phyloP scores from a whole-genome alignment of 164 flowering plant species.

The Vitis labrusca region DNA sequence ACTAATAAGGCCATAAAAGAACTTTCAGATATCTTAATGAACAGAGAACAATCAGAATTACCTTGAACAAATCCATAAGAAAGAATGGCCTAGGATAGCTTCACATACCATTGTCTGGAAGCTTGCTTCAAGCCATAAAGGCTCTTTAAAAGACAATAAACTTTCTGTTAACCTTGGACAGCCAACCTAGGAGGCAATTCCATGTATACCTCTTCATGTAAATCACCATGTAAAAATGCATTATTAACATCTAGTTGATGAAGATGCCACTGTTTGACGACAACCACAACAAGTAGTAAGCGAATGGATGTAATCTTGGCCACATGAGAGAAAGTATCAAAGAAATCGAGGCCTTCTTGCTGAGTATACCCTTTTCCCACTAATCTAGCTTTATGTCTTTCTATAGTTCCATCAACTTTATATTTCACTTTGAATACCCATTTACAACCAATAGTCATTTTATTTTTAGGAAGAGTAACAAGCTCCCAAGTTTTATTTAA shows the following conservation, averaged over 20 bases:
- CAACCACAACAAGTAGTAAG: neutral
- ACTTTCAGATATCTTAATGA: neutral
- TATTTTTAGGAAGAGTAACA: neutral
- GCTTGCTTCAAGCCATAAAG: constrained; percentile 8
- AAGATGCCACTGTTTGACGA: neutral
- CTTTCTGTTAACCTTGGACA: neutral
- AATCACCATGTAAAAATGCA: constrained; percentile 5
- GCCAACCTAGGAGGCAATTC: neutral
- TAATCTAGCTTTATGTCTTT: constrained; percentile 1
- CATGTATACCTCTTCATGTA: constrained; percentile 5
- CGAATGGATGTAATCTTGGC: neutral
- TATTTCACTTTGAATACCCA: constrained; percentile 11
- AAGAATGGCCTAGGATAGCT: neutral
- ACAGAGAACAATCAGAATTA: neutral
- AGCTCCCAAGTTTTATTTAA: constrained; percentile 8
- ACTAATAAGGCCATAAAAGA: neutral
- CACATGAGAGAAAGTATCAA: constrained; percentile 5
- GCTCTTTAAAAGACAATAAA: neutral
- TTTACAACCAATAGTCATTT: neutral
- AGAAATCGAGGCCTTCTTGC: neutral
- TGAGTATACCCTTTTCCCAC: constrained; percentile 13
- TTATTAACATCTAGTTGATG: constrained; percentile 1
- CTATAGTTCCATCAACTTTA: constrained; percentile 1
- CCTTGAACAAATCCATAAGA: too few relatives aligned
- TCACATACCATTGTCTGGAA: neutral